Evolutionary conservation across 495 filamentous ascomycete genomes (phyloP).

Genomic region (Lophiostoma macrostomum): DNA sequence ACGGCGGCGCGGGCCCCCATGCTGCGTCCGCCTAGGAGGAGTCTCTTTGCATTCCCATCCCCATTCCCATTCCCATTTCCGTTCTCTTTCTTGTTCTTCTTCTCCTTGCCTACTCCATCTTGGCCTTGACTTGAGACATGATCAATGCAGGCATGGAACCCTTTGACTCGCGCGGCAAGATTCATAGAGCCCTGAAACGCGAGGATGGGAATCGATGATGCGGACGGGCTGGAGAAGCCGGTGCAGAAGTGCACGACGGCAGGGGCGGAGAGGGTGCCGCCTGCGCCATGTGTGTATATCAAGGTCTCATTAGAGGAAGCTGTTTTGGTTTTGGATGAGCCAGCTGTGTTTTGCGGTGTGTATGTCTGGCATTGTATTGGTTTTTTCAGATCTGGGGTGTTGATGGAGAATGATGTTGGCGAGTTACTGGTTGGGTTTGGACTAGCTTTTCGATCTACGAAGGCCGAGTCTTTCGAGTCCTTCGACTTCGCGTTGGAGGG

Average conservation of each 20-base stretch:
- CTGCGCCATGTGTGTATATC: constrained; percentile 46
- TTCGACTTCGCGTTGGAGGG: neutral
- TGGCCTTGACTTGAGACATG: neutral
- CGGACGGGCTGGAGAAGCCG: constrained; percentile 34
- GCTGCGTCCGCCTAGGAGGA: constrained; percentile 39
- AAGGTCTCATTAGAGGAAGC: constrained; percentile 18
- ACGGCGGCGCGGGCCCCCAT: constrained; percentile 46
- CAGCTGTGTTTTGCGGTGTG: neutral
- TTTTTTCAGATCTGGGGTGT: neutral
- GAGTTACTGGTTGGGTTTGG: neutral
- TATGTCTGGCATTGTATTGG: constrained; percentile 12
- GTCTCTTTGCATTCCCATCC: neutral
- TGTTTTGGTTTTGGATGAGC: neutral
- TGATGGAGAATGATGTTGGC: neutral
- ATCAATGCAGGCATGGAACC: constrained; percentile 35
- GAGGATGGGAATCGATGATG: constrained; percentile 23
- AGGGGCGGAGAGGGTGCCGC: constrained; percentile 37
- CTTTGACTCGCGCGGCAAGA: constrained; percentile 36
- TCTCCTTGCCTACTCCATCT: neutral
- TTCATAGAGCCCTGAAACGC: constrained; percentile 44
- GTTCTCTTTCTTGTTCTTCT: neutral
- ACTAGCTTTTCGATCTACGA: no score
- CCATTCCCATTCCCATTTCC: neutral
- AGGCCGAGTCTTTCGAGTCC: neutral
- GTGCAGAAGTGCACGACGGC: constrained; percentile 38